Conservation (phyloP, 2,329 filamentous ascomycete genomes). For the Hypoxylon sp. region DNA sequence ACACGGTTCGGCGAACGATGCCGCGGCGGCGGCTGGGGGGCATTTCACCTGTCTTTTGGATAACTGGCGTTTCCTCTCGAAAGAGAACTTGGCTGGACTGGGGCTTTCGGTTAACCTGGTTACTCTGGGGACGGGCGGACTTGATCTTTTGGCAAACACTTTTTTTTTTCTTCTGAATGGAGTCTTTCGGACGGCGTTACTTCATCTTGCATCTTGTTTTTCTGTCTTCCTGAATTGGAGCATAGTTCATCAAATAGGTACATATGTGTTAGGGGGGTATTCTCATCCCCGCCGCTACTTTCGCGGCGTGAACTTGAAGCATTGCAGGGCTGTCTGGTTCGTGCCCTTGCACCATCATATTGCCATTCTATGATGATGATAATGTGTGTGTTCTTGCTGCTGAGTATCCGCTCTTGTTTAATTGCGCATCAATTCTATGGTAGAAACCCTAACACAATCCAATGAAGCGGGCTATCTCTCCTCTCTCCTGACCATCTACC, state of each 20-base stretch:
- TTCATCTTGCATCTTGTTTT: slow-evolving; percentile 33
- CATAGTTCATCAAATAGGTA: slow-evolving; percentile 35
- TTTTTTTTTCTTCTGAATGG: slow-evolving; percentile 26
- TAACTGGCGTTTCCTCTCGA: slow-evolving; percentile 40
- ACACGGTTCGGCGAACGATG: slow-evolving; percentile 26
- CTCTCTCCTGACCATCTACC: not conserved
- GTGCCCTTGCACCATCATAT: slow-evolving; percentile 9
- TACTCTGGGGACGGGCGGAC: slow-evolving; percentile 22
- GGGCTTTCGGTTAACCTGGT: slow-evolving; percentile 28
- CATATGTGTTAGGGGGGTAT: slow-evolving; percentile 24
- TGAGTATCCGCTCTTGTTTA: not conserved
- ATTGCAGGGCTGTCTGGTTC: slow-evolving; percentile 20
- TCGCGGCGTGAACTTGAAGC: slow-evolving; percentile 33
- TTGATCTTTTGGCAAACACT: slow-evolving; percentile 27
- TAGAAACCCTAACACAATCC: not conserved
- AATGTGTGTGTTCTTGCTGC: not conserved
- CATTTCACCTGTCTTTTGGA: slow-evolving; percentile 34
- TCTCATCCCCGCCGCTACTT: slow-evolving; percentile 23
- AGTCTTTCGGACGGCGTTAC: slow-evolving; percentile 38
- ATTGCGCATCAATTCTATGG: not conserved
- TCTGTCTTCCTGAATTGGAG: slow-evolving; percentile 23
- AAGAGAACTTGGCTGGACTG: slow-evolving; percentile 27
- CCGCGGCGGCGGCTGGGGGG: slow-evolving; percentile 20
- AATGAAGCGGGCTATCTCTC: not conserved
- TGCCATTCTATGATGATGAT: not conserved